phyloP scores from a whole-genome alignment of 441 rosid genomes.

The Flueggea neowawraea region DNA sequence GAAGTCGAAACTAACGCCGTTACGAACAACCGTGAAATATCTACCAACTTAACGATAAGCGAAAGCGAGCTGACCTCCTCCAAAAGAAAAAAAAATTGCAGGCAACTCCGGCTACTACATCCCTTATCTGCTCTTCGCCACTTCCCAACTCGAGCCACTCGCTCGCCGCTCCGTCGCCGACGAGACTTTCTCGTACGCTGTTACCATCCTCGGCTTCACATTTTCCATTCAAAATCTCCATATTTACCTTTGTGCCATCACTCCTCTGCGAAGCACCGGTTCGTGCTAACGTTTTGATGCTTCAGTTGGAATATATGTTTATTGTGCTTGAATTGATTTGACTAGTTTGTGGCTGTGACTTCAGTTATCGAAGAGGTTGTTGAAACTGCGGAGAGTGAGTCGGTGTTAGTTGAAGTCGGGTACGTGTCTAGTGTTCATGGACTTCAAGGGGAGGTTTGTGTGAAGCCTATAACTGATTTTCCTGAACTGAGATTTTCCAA shows the following conservation, averaged over 20 bases:
- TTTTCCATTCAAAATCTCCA: slow-evolving; percentile 5
- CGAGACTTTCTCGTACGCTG: too few relatives aligned
- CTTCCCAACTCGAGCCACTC: too few relatives aligned
- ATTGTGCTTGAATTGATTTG: neutral
- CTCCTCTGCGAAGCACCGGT: slow-evolving; percentile 47
- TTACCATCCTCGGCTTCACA: too few relatives aligned
- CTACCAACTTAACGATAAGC: too few relatives aligned
- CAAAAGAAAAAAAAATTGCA: too few relatives aligned
- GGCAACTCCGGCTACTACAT: too few relatives aligned
- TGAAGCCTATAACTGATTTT: slow-evolving; percentile 80
- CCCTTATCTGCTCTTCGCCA: too few relatives aligned
- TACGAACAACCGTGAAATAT: too few relatives aligned
- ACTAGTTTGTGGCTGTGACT: slow-evolving; percentile 7
- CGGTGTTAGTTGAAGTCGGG: slow-evolving; percentile 71
- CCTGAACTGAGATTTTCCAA: slow-evolving; percentile 74
- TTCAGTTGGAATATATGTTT: neutral
- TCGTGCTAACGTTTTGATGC: neutral
- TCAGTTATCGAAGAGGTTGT: slow-evolving; percentile 49
- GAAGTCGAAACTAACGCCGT: too few relatives aligned
- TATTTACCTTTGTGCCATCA: slow-evolving; percentile 18
- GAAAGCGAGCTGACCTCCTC: too few relatives aligned
- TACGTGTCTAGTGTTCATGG: slow-evolving; percentile 78
- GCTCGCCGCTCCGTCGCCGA: too few relatives aligned
- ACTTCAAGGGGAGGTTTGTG: slow-evolving; percentile 71
- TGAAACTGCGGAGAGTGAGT: slow-evolving; percentile 35